Evolutionary conservation across 2,329 filamentous ascomycete genomes (phyloP), one percentile per base, ranked within the genome.

Genomic region (Cladosporium sp.): DNA sequence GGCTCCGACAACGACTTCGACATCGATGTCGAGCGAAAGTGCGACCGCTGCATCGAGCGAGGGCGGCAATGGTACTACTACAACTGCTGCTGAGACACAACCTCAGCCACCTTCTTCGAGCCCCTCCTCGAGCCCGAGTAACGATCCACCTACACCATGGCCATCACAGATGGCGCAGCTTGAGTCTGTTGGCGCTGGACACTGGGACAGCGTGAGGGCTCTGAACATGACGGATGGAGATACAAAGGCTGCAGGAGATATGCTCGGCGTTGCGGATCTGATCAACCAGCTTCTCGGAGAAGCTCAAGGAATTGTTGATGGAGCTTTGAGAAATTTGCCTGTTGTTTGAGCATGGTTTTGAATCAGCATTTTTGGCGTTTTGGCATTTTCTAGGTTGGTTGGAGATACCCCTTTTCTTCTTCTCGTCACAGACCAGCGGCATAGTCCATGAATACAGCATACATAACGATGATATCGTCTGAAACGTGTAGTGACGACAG

Each of bases 141-240:
- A 40, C 25, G 59, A 62, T 22, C 59, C 59, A 19, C 50, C 56
- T 8, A 56, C 58, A 17, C 66, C 65, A 10, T 66, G 61, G 59
- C 66, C 60, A 12, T 47, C 49, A 10, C 37, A 58, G 36, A 65
- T 61, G 42, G 35, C 60, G 19, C 25, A 36, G 25, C 55, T 66
- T 17, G 48, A 61, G 19, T 56, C 36, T 34, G 37, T 63, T 39
- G 62, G 61, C 10, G 64, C 51, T 4, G 47, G 35, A 2, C 61
- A 57, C 39, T 53, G 62, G 45, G 54, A 54, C 19, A 63, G 62
- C 35, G 59, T 66, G 12, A 51, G 58, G 44, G 64, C 65, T 36
- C 35, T 68, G 37, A 68, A 68, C 50, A 57, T 61, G 17, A 65
- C 64, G 45, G 45, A 63, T 54, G 64, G 64, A 1, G 58, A 61